These are phyloP conservation scores for Baorangia bicolor DNA, from an alignment of 768 basidiomycete genomes.

Conservation along the genomic window DNA sequence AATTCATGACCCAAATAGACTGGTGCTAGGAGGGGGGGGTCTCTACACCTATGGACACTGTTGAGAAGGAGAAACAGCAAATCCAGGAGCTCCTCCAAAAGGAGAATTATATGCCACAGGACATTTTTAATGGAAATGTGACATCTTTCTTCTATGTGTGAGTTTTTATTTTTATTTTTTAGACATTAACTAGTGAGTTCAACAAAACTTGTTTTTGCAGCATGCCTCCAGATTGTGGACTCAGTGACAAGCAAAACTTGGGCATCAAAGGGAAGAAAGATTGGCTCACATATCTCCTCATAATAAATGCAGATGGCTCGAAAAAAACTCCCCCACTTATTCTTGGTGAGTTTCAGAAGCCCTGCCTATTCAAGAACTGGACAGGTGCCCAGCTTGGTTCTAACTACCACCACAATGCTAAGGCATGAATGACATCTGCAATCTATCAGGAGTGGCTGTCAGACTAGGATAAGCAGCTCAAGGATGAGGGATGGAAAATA, in stretches of 20 bases:
- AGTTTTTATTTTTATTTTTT: constrained; percentile 1
- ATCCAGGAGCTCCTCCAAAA: constrained; percentile 28
- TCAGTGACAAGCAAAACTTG: background rate
- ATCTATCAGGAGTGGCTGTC: constrained; percentile 7
- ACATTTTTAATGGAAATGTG: constrained; percentile 40
- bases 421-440: background rate
- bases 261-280: constrained; percentile 1
- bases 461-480: background rate
- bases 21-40: no score
- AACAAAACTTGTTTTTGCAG: background rate
- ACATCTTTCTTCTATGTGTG: constrained; percentile 36
- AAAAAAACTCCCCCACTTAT: constrained; percentile 29
- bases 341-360: constrained; percentile 31
- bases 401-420: background rate
- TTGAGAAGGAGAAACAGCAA: constrained; percentile 26
- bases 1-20: no score
- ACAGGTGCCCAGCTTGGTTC: constrained; percentile 2
- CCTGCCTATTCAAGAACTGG: background rate
- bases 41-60: constrained; percentile 22
- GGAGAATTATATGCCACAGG: constrained; percentile 22
- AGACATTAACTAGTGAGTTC: background rate
- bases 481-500: background rate
- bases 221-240: constrained; percentile 1
- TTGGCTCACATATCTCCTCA: constrained; percentile 2
- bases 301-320: constrained; percentile 34